Base-by-base conservation (phyloP, 176 grass and related monocot species). In the Triticum turgidum region DNA sequence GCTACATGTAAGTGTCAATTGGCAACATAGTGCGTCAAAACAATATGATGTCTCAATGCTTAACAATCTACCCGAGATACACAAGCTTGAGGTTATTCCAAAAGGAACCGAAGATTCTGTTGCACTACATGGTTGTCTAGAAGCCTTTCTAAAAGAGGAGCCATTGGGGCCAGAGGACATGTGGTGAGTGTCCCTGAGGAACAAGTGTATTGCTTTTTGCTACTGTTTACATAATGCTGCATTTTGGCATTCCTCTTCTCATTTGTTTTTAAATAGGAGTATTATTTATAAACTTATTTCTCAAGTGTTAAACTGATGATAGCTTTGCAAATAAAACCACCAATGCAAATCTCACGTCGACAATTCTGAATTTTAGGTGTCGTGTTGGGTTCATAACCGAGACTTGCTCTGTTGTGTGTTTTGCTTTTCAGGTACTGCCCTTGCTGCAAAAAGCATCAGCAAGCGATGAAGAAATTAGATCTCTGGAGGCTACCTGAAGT, bases 391-490 rank as follows among this genome's bases (percentile, higher is more conserved):
- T 62, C 79, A 79, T 84, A 56, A 88, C 58, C 71, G 37, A 65
- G 61, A 59, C 72, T 20, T 3, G 22, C 64, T 38, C 80, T 83
- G 7, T 80, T 76, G 17, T 51, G 11, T 77, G 35, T 52, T 86
- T 84, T 88, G 65, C 24, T 74, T 64, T 84, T 85, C 82, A 96
- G 97, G 97, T 99, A 93, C 61, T 97, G 97, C 80, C 94, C 97
- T 5, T 76, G 86, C 83, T 97, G 94, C 85, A 97, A 97, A 89
- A 92, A 87, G 90, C 92, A 96, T 88, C 92, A 94, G 29, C 92
- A 99, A 76, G 97, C 92, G 0, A 91, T 89, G 77, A 99, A 99
- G 86, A 99, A 99, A 88, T 76, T 99, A 76, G 94, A 96, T 88
- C 87, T 99, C 25, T 99, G 97, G 97, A 94, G 90, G 83, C 82